These are phyloP conservation scores for Tubosaeta sp. DNA, from an alignment of 768 basidiomycete genomes.

Conservation along the genomic window DNA sequence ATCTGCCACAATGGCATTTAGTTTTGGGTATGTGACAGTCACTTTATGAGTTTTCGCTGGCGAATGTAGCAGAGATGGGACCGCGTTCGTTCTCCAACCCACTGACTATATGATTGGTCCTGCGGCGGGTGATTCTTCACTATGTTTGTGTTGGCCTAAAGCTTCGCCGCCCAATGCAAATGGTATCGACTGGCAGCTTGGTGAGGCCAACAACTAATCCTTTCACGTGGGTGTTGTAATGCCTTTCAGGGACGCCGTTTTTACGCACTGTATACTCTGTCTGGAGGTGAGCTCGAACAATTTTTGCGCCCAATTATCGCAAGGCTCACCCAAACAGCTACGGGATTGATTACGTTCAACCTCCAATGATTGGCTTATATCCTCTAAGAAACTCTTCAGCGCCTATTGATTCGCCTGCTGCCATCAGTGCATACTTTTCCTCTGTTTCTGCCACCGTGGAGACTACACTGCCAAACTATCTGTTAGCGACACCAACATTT, in stretches of 20 bases:
- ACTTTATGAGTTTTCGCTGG: not conserved
- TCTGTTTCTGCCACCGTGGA: constrained; percentile 58
- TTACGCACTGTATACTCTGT: constrained; percentile 74
- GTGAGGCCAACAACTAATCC: constrained; percentile 30
- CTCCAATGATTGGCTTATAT: constrained; percentile 78
- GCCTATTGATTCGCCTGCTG: constrained; percentile 36
- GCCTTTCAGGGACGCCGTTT: constrained; percentile 52
- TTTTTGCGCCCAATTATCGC: not conserved
- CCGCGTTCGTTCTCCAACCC: constrained; percentile 59
- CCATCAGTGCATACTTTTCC: constrained; percentile 51
- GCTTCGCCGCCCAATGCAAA: constrained; percentile 63
- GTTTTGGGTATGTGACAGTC: constrained; percentile 54
- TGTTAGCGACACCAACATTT: constrained; percentile 60
- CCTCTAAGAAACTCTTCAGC: constrained; percentile 47
- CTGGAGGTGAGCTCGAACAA: constrained; percentile 50
- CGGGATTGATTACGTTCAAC: constrained; percentile 68
- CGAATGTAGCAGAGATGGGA: constrained; percentile 18
- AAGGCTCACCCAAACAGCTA: constrained; percentile 41
- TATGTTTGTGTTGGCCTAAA: constrained; percentile 74
- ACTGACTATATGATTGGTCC: constrained; percentile 78
- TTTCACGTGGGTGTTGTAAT: not conserved
- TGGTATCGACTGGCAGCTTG: constrained; percentile 82
- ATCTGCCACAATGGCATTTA: constrained; percentile 53
- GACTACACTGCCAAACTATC: constrained; percentile 70
- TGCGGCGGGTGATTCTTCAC: constrained; percentile 53